Evolutionary conservation across 1,139 yeast species (phyloP).

Genomic region (Sugiyamaella grinbergsii): DNA sequence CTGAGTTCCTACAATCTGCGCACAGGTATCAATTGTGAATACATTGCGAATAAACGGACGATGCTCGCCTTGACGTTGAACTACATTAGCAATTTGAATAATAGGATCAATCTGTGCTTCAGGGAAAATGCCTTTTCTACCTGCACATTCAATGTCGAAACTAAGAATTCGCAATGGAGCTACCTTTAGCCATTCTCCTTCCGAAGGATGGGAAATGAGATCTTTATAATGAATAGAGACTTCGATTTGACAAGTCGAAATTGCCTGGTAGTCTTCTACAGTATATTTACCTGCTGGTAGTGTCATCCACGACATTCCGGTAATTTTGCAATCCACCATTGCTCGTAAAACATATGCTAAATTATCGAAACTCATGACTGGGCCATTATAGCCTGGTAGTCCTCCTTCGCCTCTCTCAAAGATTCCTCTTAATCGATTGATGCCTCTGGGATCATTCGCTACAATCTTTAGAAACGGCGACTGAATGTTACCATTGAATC

Average conservation of each 20-base stretch:
- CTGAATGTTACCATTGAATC: conserved; percentile 76
- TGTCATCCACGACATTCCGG: conserved; percentile 98
- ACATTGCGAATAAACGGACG: conserved; percentile 92
- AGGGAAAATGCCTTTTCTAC: conserved; percentile 94
- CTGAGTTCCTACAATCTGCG: conserved; percentile 93
- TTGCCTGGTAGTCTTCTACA: conserved; percentile 46
- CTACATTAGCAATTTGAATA: conserved; percentile 95
- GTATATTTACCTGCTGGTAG: conserved; percentile 73
- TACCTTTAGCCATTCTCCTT: conserved; percentile 90
- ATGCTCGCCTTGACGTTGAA: conserved; percentile 74
- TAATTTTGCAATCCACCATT: conserved; percentile 84
- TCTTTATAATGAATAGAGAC: conserved; percentile 67
- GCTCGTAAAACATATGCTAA: conserved; percentile 80
- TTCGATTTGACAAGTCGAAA: conserved; percentile 86
- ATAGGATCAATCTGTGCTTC: conserved; percentile 93
- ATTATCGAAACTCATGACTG: conserved; percentile 78
- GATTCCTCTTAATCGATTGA: conserved; percentile 68
- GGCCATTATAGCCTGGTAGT: conserved; percentile 44
- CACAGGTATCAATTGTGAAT: conserved; percentile 86
- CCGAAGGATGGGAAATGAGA: conserved; percentile 78
- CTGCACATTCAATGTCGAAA: conserved; percentile 98
- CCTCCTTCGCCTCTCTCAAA: conserved; percentile 80
- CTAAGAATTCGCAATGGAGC: conserved; percentile 94
- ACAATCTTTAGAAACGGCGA: conserved; percentile 78
- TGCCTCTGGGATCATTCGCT: conserved; percentile 63